Conservation (phyloP, 1,284 basidiomycete species). For the Leccinum subspadiceum region DNA sequence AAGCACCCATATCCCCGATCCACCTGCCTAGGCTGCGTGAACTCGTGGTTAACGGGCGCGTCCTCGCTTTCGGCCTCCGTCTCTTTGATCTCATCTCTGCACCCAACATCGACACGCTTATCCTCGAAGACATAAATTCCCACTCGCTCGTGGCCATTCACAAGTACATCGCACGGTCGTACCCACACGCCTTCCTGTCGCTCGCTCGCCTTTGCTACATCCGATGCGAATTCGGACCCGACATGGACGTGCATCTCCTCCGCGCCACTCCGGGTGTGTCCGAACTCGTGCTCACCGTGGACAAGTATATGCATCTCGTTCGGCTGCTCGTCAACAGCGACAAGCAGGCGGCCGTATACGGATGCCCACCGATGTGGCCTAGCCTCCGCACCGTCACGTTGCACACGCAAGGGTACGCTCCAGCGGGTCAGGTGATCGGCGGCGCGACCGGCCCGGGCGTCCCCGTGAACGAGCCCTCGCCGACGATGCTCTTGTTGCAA, state of each 20-base stretch:
- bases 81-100: constrained; percentile 33
- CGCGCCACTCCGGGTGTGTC: constrained; percentile 30
- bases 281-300: constrained; percentile 32
- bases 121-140: constrained; percentile 33
- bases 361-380: constrained; percentile 32
- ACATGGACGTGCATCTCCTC: constrained; percentile 33
- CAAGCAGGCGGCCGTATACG: constrained; percentile 31
- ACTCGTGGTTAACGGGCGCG: constrained; percentile 32
- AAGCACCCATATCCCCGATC: constrained; percentile 21
- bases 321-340: constrained; percentile 35
- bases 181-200: constrained; percentile 29
- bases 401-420: constrained; percentile 32
- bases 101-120: constrained; percentile 31
- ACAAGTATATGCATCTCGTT: constrained; percentile 31
- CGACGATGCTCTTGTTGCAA: constrained; percentile 32
- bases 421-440: constrained; percentile 19
- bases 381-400: constrained; percentile 25
- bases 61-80: constrained; percentile 29
- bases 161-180: constrained; percentile 25
- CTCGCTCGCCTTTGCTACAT: constrained; percentile 29
- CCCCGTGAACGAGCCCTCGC: constrained; percentile 32
- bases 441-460: constrained; percentile 10
- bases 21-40: constrained; percentile 28
- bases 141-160: constrained; percentile 30
- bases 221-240: constrained; percentile 32